Base-by-base conservation (phyloP, 2,329 filamentous ascomycete species). In the Neonectria faginata region DNA sequence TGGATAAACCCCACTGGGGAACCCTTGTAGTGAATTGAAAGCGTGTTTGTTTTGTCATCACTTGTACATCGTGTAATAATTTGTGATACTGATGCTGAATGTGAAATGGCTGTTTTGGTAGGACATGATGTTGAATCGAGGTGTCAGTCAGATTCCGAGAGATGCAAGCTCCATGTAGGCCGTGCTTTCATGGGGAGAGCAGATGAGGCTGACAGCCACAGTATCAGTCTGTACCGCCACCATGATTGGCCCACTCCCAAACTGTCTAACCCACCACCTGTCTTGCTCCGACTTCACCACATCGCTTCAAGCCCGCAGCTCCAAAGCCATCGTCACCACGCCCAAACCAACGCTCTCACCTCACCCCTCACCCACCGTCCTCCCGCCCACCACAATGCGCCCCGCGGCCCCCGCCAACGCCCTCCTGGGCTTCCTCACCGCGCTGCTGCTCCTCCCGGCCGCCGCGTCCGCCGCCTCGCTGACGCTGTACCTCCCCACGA, bases 401-500 rank as follows among this genome's bases (percentile, higher is more conserved):
- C 67, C 79, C 72, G 67, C 78, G 55, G 36, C 72, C 51, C 60
- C 78, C 64, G 65, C 73, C 22, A 57, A 73, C 67, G 72, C 81
- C 65, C 66, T 81, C 57, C 74, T 80, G 57, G 68, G 77, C 56
- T 73, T 80, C 68, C 33, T 68, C 9, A 69, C 81, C 7, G 69
- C 81, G 64, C 67, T 81, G 58, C 74, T 80, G 53, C 73, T 81
- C 68, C 70, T 79, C 33, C 70, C 77, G 50, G 63, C 68, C 25
- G 70, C 75, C 50, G 69, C 77, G 50, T 69, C 75, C 66, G 67
- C 73, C 67, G 70, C 72, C 73, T 71, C 77, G 29, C 75, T 85
- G 3, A 82, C 81, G 31, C 62, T 88, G 39, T 82, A 81, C 65
- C 79, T 88, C 67, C 79, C 79, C 70, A 69, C 84, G 65, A 82